phyloP scores from a whole-genome alignment of 164 flowering plant genomes.

The Stephania cephalantha region DNA sequence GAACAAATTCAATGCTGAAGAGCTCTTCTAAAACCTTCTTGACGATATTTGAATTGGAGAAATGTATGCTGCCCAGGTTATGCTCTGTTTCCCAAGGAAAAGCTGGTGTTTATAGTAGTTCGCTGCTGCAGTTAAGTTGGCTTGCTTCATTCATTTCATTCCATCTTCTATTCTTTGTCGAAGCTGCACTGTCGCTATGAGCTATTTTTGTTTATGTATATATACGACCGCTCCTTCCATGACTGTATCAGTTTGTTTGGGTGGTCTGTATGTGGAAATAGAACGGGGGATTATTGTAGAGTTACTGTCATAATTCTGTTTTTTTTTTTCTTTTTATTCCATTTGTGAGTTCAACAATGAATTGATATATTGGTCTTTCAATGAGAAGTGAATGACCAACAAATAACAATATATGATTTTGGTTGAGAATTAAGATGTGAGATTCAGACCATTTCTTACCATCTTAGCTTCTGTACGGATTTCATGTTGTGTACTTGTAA shows the following conservation, averaged over 20 bases:
- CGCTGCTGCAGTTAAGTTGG: not conserved
- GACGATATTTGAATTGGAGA: not conserved
- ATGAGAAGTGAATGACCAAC: not conserved
- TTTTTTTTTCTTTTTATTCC: not conserved
- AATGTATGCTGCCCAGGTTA: not conserved
- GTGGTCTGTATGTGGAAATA: not conserved
- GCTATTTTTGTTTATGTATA: not conserved
- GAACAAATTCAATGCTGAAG: conserved; percentile 76
- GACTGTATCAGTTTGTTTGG: not conserved
- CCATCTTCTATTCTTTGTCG: not conserved
- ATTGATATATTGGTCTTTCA: not conserved
- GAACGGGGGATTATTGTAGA: not conserved
- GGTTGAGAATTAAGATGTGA: not conserved
- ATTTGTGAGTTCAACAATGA: not conserved
- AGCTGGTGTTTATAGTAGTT: not conserved
- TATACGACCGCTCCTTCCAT: not conserved
- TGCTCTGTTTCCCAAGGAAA: not conserved
- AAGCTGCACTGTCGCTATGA: not conserved
- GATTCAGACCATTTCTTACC: not conserved
- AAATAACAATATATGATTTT: not conserved
- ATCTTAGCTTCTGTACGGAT: not conserved
- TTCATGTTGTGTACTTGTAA: not conserved
- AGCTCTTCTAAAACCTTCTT: conserved; percentile 29
- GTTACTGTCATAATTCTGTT: not conserved
- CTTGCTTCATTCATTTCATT: not conserved